Evolutionary conservation across 2,329 filamentous ascomycete species (phyloP), one percentile per base, ranked within the genome.

Genomic region (Colletotrichum sp.): DNA sequence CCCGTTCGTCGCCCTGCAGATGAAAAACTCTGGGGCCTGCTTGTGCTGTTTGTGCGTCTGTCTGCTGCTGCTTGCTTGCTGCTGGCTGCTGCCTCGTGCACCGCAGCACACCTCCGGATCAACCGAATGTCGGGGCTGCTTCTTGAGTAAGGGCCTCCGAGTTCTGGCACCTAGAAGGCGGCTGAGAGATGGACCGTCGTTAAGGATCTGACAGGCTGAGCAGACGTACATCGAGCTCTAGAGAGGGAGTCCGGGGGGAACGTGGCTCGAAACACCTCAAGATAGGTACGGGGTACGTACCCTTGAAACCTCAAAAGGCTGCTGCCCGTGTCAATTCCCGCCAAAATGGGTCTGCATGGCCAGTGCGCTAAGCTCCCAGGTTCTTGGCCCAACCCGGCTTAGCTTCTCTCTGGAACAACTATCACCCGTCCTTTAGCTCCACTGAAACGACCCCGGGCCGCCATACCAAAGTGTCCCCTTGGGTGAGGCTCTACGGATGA

Each of bases 391-490:
- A 55, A 32, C 16, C 19, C 9, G 55, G 69, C 49, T n/a, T 64
- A 76, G 73, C 64, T 34, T 22, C 0, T 11, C 1, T 2, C 8
- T 64, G 73, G 74, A 32, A 57, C 22, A 34, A 74, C 65, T 64
- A 55, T 76, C 25, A 34, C 52, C 74, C 74, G 64, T 4, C 0
- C 1, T 15, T 3, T 13, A 52, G 73, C 62, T 36, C 73, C 69
- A 65, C 34, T 65, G 74, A 69, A 73, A 73, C 70, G 49, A 72
- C 32, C 71, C 66, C 32, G 32, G 71, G n/a, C 44, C 44, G 67
- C 71, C 71, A 71, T 71, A 65, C 71, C 71, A 57, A 74, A 67
- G 72, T 75, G 72, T 73, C 70, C 69, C 68, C 34, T 69, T 52
- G 64, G 16, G 16, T 73, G 70, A 73, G 49, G 64, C 70, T 72